Conservation (phyloP, 179 eudicot genomes). For the Silene noctiflora region DNA sequence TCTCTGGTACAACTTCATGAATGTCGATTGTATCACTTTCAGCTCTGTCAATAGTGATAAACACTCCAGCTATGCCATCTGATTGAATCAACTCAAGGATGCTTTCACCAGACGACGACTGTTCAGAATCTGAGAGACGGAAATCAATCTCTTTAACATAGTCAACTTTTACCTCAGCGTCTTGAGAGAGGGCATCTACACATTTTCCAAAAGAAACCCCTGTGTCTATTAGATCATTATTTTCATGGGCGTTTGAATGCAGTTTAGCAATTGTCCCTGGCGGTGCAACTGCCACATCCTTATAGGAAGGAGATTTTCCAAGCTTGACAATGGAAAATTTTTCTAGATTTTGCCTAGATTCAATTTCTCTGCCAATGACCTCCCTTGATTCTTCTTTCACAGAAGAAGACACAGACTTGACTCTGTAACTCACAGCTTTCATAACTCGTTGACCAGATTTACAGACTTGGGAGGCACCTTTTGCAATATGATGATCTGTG, state of each 20-base stretch:
- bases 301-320: conserved; percentile 94
- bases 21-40: conserved; percentile 44
- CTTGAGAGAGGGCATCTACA: conserved; percentile 30
- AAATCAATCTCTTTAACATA: conserved; percentile 36
- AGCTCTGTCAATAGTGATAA: conserved; percentile 24
- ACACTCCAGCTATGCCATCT: conserved; percentile 25
- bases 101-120: conserved; percentile 28
- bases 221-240: conserved; percentile 31
- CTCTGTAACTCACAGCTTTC: conserved; percentile 76
- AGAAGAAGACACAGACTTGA: conserved; percentile 50
- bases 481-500: conserved; percentile 51
- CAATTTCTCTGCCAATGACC: neutral
- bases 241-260: conserved; percentile 43
- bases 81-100: conserved; percentile 36
- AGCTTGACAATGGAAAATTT: conserved; percentile 71
- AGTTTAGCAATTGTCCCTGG: conserved; percentile 80
- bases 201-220: conserved; percentile 29
- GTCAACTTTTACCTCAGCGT: conserved; percentile 30
- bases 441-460: conserved; percentile 74
- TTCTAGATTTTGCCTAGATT: conserved; percentile 38
- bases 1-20: conserved; percentile 44
- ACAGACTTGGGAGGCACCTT: conserved; percentile 42
- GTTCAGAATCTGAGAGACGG: conserved; percentile 26
- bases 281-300: conserved; percentile 96
- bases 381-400: neutral